Conservation (phyloP, 495 filamentous ascomycete genomes). For the Neurospora sp. region DNA sequence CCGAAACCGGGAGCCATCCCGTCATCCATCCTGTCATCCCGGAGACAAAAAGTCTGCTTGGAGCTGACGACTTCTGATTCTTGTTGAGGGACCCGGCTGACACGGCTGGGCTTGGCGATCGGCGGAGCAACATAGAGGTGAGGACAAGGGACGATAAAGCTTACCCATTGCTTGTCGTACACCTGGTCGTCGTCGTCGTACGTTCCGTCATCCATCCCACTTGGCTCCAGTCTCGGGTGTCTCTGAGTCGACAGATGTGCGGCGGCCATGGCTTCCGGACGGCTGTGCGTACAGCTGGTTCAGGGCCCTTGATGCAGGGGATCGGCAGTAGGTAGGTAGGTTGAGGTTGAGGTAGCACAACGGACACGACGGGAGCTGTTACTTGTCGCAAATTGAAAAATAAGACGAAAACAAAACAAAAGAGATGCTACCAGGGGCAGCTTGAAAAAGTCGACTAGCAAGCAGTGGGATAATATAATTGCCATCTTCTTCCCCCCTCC, state of each 20-base stretch:
- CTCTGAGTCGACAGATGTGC: neutral
- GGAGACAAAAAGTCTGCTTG: neutral
- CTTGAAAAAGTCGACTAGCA: neutral
- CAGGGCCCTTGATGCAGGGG: neutral
- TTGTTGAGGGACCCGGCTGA: neutral
- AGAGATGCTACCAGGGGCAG: neutral
- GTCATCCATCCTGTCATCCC: neutral
- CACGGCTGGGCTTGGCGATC: neutral
- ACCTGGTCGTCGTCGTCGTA: constrained; percentile 6
- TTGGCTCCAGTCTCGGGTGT: neutral
- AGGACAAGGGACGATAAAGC: neutral
- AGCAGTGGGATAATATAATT: neutral
- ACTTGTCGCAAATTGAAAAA: neutral
- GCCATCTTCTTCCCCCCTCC: neutral
- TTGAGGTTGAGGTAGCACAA: neutral
- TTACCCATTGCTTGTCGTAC: constrained; percentile 21
- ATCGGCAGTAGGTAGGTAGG: neutral
- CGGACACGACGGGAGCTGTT: neutral
- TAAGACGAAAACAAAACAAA: neutral
- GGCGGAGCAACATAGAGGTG: neutral
- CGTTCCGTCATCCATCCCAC: neutral
- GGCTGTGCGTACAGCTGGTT: neutral
- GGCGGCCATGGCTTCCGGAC: neutral
- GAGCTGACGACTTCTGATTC: neutral
- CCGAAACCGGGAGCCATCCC: neutral